These are phyloP conservation scores for Evernia prunastri DNA, from an alignment of 495 filamentous ascomycete species.

Conservation along the genomic window DNA sequence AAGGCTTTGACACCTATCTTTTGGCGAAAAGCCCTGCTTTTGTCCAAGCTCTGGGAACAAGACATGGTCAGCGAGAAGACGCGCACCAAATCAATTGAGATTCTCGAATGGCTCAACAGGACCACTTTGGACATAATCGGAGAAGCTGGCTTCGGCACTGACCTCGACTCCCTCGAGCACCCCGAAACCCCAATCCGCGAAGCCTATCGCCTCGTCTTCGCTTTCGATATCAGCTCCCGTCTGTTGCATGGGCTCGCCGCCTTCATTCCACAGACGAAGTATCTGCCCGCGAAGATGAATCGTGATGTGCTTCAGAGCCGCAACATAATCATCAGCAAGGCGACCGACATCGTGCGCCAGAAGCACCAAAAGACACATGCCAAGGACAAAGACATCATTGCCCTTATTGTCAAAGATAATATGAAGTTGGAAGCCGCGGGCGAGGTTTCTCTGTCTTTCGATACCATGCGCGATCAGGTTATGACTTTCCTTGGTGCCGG, in stretches of 20 bases:
- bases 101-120: constrained; percentile 44
- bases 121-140: constrained; percentile 49
- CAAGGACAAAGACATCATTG: constrained; percentile 41
- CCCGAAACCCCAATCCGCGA: constrained; percentile 37
- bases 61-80: constrained; percentile 33
- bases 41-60: constrained; percentile 37
- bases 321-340: constrained; percentile 34
- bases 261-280: constrained; percentile 38
- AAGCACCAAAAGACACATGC: constrained; percentile 33
- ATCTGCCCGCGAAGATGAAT: constrained; percentile 42
- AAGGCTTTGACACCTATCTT: constrained; percentile 43
- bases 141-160: constrained; percentile 43
- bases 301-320: constrained; percentile 39
- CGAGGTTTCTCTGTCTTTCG: constrained; percentile 34
- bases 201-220: constrained; percentile 42
- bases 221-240: constrained; percentile 37
- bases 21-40: constrained; percentile 43
- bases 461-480: constrained; percentile 45
- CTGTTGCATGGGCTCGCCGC: constrained; percentile 40
- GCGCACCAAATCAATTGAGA: constrained; percentile 33
- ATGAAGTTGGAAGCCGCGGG: constrained; percentile 34
- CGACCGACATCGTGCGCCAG: constrained; percentile 33
- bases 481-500: constrained; percentile 35
- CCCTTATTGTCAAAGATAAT: constrained; percentile 40
- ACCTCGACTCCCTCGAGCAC: constrained; percentile 40